These are phyloP conservation scores for Phytophthora boehmeriae DNA, from an alignment of 352 stramenopile species.

Conservation along the genomic window DNA sequence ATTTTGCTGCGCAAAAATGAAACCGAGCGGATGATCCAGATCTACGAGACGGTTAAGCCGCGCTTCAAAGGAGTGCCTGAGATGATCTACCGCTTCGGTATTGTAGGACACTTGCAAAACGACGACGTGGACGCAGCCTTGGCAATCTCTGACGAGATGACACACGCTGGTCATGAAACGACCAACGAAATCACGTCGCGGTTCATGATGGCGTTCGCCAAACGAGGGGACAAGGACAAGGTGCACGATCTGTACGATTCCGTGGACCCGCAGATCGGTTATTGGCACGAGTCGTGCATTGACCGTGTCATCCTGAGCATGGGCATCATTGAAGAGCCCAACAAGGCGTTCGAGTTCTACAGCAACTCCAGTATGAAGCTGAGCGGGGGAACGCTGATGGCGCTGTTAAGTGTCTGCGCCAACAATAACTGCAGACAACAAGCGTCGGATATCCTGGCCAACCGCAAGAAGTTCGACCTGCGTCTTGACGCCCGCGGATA, in stretches of 20 bases:
- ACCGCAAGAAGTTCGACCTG: constrained; percentile 81
- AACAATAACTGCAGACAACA: constrained; percentile 77
- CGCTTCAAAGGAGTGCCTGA: constrained; percentile 58
- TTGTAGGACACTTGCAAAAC: constrained; percentile 59
- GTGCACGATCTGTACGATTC: constrained; percentile 58
- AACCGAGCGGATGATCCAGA: constrained; percentile 42
- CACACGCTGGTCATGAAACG: constrained; percentile 51
- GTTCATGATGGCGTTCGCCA: constrained; percentile 62
- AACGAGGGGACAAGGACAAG: constrained; percentile 45
- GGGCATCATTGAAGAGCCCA: constrained; percentile 61
- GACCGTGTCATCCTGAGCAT: constrained; percentile 75
- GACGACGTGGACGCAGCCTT: constrained; percentile 53
- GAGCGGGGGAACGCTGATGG: constrained; percentile 70
- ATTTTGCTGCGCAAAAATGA: constrained; percentile 45
- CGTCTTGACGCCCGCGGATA: constrained; percentile 69
- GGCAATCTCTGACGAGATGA: constrained; percentile 60
- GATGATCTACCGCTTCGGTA: constrained; percentile 76
- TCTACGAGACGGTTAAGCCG: constrained; percentile 54
- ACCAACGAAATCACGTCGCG: constrained; percentile 75
- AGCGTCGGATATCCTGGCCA: constrained; percentile 71
- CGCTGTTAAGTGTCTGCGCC: constrained; percentile 69
- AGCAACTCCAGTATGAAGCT: constrained; percentile 83
- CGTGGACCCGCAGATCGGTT: constrained; percentile 64
- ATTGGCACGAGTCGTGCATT: constrained; percentile 73
- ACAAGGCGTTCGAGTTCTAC: constrained; percentile 80